Conservation (phyloP, 345 rosid species). For the Populus nigra region DNA sequence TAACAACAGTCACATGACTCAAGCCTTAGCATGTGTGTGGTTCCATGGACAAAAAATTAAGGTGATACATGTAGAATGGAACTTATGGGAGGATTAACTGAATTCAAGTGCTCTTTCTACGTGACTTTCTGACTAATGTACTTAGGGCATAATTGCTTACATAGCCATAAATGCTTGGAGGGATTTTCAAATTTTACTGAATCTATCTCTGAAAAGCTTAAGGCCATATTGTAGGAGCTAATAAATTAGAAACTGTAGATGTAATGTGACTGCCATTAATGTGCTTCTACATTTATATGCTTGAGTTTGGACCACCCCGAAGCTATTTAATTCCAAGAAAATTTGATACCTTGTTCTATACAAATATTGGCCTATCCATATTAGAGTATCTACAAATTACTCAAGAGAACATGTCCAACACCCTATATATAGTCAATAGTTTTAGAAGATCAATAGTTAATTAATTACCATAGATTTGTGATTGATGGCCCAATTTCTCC, state of each 20-base stretch:
- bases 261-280: constrained; percentile 48
- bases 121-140: constrained; percentile 32
- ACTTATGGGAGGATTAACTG: constrained; percentile 8
- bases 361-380: not conserved
- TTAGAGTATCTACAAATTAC: too few relatives aligned
- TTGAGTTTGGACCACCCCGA: not conserved
- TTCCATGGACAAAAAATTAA: constrained; percentile 10
- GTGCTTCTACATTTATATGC: not conserved
- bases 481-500: not conserved
- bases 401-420: too few relatives aligned
- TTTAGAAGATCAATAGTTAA: not conserved
- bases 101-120: constrained; percentile 35
- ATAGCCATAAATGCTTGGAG: constrained; percentile 24
- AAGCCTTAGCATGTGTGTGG: constrained; percentile 12
- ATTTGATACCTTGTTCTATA: not conserved
- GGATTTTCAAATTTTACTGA: constrained; percentile 15
- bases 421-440: too few relatives aligned
- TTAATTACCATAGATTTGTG: not conserved
- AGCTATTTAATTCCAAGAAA: not conserved
- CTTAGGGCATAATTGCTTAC: not conserved
- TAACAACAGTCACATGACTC: constrained; percentile 32
- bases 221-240: not conserved
- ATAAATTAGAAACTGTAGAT: constrained; percentile 28
- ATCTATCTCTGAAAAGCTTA: not conserved
- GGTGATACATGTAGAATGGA: not conserved